These are phyloP conservation scores for Aspergillus persii DNA, from an alignment of 2,329 filamentous ascomycete genomes.

Conservation along the genomic window DNA sequence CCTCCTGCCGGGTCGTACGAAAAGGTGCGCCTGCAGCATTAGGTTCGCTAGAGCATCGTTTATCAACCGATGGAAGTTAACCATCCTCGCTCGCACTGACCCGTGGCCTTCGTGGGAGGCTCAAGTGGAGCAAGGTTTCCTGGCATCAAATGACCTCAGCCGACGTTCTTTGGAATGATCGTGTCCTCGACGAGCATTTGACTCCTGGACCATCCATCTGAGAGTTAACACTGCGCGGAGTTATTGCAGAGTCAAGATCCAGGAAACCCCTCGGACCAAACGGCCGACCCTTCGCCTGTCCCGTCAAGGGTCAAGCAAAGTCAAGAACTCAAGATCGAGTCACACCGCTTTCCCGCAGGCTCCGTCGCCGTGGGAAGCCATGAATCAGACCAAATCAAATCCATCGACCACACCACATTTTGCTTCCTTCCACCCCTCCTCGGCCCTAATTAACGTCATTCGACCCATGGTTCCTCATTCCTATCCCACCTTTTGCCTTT, in stretches of 20 bases:
- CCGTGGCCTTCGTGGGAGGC: conserved; percentile 17
- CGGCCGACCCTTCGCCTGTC: conserved; percentile 2
- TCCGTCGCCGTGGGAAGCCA: background rate
- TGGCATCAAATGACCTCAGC: conserved; percentile 26
- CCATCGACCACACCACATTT: conserved; percentile 20
- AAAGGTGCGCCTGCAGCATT: background rate
- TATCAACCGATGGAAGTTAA: background rate
- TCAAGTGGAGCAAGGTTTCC: conserved; percentile 17
- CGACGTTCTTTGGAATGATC: conserved; percentile 5
- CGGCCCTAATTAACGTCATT: conserved; percentile 6
- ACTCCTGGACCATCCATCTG: background rate
- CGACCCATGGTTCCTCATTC: conserved; percentile 7
- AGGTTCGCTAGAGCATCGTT: background rate
- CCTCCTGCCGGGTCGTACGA: background rate
- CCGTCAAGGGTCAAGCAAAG: background rate
- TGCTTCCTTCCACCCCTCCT: background rate
- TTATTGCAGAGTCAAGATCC: background rate
- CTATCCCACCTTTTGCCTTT: background rate
- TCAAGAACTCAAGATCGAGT: conserved; percentile 2
- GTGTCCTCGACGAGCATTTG: conserved; percentile 8
- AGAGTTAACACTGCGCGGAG: background rate
- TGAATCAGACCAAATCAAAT: background rate
- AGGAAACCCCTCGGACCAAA: background rate
- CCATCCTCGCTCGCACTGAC: conserved; percentile 10
- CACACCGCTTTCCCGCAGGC: conserved; percentile 27